Base-by-base conservation (phyloP, 106 monocot genomes). In the Dioscorea zingiberensis region DNA sequence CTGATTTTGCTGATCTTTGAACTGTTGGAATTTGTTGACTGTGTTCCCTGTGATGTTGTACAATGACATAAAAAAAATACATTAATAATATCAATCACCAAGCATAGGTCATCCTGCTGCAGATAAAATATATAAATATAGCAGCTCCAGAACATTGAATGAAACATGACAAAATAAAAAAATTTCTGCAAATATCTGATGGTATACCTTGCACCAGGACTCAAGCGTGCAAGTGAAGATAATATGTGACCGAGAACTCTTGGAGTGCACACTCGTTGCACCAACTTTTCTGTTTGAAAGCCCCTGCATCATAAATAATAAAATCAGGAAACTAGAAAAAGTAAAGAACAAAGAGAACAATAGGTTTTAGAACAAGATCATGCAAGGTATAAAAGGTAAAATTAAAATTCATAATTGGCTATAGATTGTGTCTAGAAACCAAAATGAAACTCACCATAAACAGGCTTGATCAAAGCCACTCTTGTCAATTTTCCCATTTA, bases 271-370 rank as follows among this genome's bases (percentile, higher is more conserved):
- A 65, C 84, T 84, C n/a, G 92, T 92, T 27, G 92, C 79, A 59
- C 97, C 97, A 80, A 92, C 81, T 77, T 92, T 98, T 70, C 92
- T 83, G 65, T 89, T 92, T 65, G 97, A 83, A 13, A 98, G 88
- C 4, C 92, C 97, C 97, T 93, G 76, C 58, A 75, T 27, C 48
- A 60, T 24, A n/a, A 65, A 58, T 58, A 30, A 38, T 27, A 62
- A 65, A 27, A 25, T n/a, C 49, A 32, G 11, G n/a, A n/a, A n/a
- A n/a, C n/a, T n/a, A n/a, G n/a, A n/a, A n/a, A n/a, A 16, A 29
- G 65, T 55, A 22, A 7, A 16, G 28, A 12, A 12, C 56, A 48
- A 6, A 61, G 1, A 30, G 9, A 12, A 61, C 38, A 38, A 10
- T n/a, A 8, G 10, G 30, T 30, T 30, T 3, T 30, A 2, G 4